Percentiles rank a stretch among this genome's conserved stretches.
phyloP scores from a whole-genome alignment of 495 filamentous ascomycete species.

The Cudoniella acicularis region DNA sequence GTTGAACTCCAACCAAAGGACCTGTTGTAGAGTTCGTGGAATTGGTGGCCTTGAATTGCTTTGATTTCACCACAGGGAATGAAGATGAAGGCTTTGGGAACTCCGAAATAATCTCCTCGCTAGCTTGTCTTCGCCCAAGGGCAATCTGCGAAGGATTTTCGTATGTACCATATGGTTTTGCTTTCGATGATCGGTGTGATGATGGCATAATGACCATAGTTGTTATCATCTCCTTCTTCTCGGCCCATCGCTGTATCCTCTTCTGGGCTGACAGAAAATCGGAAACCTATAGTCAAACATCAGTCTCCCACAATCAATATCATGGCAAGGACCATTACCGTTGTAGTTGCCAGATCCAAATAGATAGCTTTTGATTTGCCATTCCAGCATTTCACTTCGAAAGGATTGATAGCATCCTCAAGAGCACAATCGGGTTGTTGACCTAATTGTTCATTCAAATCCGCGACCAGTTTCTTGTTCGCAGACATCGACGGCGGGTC shows the following conservation, averaged over 20 bases:
- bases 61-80: neutral
- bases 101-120: slow-evolving; percentile 20
- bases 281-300: too few species aligned
- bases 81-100: neutral
- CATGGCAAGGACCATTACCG: too few species aligned
- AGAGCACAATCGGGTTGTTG: slow-evolving; percentile 32
- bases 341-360: slow-evolving; percentile 14
- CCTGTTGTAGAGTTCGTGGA: neutral
- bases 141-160: slow-evolving; percentile 14
- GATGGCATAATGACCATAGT: slow-evolving; percentile 23
- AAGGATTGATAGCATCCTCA: slow-evolving; percentile 37
- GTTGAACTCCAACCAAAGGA: slow-evolving; percentile 19
- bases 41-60: slow-evolving; percentile 6
- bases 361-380: slow-evolving; percentile 36
- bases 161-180: slow-evolving; percentile 21
- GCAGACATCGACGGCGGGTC: slow-evolving; percentile 35
- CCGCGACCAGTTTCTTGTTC: slow-evolving; percentile 31
- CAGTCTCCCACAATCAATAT: too few species aligned
- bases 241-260: slow-evolving; percentile 15
- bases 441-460: slow-evolving; percentile 28
- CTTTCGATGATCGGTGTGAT: slow-evolving; percentile 12
- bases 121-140: slow-evolving; percentile 12
- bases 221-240: slow-evolving; percentile 18
- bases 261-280: slow-evolving; percentile 13
- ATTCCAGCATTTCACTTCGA: slow-evolving; percentile 40